These are phyloP conservation scores for Gymnopus androsaceus DNA, from an alignment of 1,284 basidiomycete genomes.

Conservation along the genomic window DNA sequence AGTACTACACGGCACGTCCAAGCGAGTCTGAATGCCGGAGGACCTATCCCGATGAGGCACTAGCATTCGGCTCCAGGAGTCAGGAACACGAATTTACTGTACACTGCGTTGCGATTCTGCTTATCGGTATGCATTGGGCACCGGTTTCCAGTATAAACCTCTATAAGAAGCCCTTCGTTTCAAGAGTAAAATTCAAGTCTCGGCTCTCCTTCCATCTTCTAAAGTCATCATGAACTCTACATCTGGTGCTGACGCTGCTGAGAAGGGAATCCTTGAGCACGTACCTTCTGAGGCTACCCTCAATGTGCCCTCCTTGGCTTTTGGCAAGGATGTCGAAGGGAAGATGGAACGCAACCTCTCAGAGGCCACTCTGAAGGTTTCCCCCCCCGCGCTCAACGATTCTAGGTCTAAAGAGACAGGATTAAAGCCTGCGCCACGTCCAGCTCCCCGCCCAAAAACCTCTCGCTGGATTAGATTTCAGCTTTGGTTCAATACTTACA, in stretches of 20 bases:
- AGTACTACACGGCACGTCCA: too few relatives aligned
- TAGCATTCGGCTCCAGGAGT: too few relatives aligned
- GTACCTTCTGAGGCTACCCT: slow-evolving; percentile 3
- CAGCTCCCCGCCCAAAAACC: slow-evolving; percentile 22
- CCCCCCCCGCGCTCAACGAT: background rate
- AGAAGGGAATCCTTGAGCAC: slow-evolving; percentile 14
- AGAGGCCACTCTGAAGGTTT: background rate
- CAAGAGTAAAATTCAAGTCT: background rate
- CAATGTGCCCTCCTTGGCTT: background rate
- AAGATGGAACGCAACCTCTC: slow-evolving; percentile 1
- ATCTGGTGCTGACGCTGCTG: slow-evolving; percentile 11
- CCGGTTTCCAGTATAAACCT: too few relatives aligned
- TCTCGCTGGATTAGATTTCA: slow-evolving; percentile 52
- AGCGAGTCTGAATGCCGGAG: too few relatives aligned
- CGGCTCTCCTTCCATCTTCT: background rate
- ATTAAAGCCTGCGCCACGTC: slow-evolving; percentile 12
- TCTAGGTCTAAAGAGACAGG: background rate
- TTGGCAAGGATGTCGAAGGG: background rate
- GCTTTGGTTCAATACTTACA: slow-evolving; percentile 69
- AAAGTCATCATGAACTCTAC: slow-evolving; percentile 12
- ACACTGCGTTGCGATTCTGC: too few relatives aligned
- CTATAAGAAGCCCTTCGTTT: background rate
- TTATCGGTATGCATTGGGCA: too few relatives aligned
- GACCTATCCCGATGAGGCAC: too few relatives aligned
- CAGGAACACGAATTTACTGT: too few relatives aligned